Percentiles rank a stretch among this genome's conserved stretches.
These are phyloP conservation scores for Trichoderma gamsii DNA, from an alignment of 495 filamentous ascomycete species.

Conservation along the genomic window DNA sequence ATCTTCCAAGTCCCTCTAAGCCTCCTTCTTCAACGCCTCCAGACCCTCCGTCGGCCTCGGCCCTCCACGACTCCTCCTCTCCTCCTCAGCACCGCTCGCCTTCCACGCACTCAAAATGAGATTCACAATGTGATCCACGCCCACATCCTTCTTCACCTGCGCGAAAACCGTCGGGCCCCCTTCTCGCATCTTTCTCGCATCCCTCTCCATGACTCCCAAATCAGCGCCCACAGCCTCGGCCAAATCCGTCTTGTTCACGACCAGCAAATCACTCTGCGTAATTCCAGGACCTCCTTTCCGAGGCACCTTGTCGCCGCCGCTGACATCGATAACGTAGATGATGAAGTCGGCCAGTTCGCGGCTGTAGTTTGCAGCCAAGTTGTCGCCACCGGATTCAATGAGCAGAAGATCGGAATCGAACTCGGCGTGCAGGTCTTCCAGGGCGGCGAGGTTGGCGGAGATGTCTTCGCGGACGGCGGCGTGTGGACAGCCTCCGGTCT, in stretches of 20 bases:
- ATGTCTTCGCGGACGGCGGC: constrained; percentile 98
- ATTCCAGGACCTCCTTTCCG: constrained; percentile 95
- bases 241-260: constrained; percentile 95
- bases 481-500: constrained; percentile 96
- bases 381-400: constrained; percentile 93
- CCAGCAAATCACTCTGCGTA: constrained; percentile 83
- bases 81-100: constrained; percentile 68
- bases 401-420: constrained; percentile 73
- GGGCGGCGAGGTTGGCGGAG: constrained; percentile 80
- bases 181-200: constrained; percentile 90
- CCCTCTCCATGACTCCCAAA: constrained; percentile 87
- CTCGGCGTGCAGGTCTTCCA: constrained; percentile 74
- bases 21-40: constrained; percentile 26
- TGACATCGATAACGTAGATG: constrained; percentile 96
- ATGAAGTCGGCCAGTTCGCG: constrained; percentile 94
- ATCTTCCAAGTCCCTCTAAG: not conserved
- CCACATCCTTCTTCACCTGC: constrained; percentile 86
- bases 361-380: constrained; percentile 92
- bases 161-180: constrained; percentile 96
- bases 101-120: constrained; percentile 91
- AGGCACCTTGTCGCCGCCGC: constrained; percentile 94
- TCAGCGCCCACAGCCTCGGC: constrained; percentile 90
- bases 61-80: constrained; percentile 45
- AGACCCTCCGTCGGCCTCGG: constrained; percentile 45
- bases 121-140: constrained; percentile 75